Evolutionary conservation across 495 filamentous ascomycete genomes (phyloP).

Genomic region (Podospora appendiculata): DNA sequence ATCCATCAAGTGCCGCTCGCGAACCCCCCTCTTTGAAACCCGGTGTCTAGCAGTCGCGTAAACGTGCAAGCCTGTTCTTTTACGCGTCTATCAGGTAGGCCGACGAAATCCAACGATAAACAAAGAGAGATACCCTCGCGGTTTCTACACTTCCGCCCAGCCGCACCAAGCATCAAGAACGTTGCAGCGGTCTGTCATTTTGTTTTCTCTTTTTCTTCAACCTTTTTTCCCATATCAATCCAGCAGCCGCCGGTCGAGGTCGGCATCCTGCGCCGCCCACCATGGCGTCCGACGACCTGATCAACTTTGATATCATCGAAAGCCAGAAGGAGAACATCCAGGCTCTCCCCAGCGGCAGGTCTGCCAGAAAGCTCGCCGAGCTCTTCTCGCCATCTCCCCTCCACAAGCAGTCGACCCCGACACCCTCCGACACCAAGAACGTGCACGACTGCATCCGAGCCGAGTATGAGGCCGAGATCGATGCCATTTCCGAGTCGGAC

Average conservation of each 20-base stretch:
- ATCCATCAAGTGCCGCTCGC: too few species aligned
- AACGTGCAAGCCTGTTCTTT: too few species aligned
- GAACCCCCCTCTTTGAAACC: too few species aligned
- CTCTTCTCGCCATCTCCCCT: slow-evolving; percentile 64
- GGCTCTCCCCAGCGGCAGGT: slow-evolving; percentile 81
- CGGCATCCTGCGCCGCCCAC: slow-evolving; percentile 8
- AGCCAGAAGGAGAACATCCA: slow-evolving; percentile 97
- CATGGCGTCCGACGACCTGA: slow-evolving; percentile 47
- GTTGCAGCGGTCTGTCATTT: too few species aligned
- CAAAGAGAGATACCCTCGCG: too few species aligned
- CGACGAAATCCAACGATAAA: too few species aligned
- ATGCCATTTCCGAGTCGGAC: slow-evolving; percentile 72
- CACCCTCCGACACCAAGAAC: slow-evolving; percentile 61
- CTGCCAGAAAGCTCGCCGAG: slow-evolving; percentile 79
- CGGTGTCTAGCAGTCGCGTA: too few species aligned
- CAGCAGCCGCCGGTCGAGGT: neutral
- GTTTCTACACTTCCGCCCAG: too few species aligned
- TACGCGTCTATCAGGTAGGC: too few species aligned
- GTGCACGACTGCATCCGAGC: slow-evolving; percentile 69
- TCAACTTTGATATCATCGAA: slow-evolving; percentile 95
- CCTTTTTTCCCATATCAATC: too few species aligned
- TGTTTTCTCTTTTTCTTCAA: too few species aligned
- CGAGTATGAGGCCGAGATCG: slow-evolving; percentile 80
- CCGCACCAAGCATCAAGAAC: too few species aligned
- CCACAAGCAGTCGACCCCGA: slow-evolving; percentile 48